Evolutionary conservation across 768 basidiomycete genomes (phyloP).

Genomic region (Tubosaeta sp.): DNA sequence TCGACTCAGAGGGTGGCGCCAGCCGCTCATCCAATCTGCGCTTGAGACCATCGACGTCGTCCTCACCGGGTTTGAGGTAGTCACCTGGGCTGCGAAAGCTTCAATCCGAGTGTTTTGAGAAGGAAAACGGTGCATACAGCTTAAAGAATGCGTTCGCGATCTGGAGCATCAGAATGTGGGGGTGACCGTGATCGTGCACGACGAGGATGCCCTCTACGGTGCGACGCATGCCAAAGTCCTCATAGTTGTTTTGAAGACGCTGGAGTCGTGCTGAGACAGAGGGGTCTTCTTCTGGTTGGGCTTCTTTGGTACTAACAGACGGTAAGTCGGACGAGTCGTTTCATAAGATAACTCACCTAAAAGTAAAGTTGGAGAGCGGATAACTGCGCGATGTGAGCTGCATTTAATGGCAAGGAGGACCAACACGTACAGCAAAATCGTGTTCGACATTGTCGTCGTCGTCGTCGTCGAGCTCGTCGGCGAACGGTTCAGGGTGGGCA

Average conservation of each 20-base stretch:
- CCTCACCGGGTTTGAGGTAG: conserved; percentile 95
- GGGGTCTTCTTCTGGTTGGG: conserved; percentile 96
- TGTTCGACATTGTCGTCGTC: conserved; percentile 44
- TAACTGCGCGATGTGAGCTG: conserved; percentile 44
- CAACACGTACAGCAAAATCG: conserved; percentile 43
- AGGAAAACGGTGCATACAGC: conserved; percentile 54
- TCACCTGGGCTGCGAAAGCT: conserved; percentile 75
- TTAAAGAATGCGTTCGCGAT: conserved; percentile 99
- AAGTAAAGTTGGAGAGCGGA: conserved; percentile 87
- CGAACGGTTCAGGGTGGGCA: background rate
- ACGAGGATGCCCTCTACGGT: conserved; percentile 80
- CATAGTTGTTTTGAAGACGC: conserved; percentile 93
- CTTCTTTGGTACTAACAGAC: conserved; percentile 77
- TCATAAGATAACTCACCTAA: conserved; percentile 50
- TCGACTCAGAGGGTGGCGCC: conserved; percentile 67
- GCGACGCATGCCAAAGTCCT: conserved; percentile 93
- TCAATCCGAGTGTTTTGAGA: background rate
- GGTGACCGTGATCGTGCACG: conserved; percentile 95
- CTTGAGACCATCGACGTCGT: conserved; percentile 88
- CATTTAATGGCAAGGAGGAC: background rate
- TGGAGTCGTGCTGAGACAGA: conserved; percentile 93
- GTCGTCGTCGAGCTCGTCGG: conserved; percentile 19
- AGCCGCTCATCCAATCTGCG: conserved; percentile 85
- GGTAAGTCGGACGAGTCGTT: conserved; percentile 9
- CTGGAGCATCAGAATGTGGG: conserved; percentile 96